Evolutionary conservation across 169 alveolate species (phyloP).

Genomic region (Perkinsus marinus): DNA sequence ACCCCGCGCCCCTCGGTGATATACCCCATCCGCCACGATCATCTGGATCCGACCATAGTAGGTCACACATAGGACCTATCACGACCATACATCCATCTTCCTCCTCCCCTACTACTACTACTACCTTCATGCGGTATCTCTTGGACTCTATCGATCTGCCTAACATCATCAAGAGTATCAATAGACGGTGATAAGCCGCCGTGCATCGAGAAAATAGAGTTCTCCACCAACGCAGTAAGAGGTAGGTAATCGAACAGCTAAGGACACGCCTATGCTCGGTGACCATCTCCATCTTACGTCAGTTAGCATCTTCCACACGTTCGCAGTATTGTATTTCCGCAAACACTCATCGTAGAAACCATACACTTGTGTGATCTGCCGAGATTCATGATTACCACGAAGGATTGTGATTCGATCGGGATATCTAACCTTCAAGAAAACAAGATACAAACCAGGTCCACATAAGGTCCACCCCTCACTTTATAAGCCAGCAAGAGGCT

Average conservation of each 20-base stretch:
- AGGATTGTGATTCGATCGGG: neutral
- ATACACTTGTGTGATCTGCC: constrained; percentile 89
- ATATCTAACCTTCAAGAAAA: constrained; percentile 55
- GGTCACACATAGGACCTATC: constrained; percentile 84
- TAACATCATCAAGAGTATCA: constrained; percentile 78
- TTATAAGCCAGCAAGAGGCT: constrained; percentile 77
- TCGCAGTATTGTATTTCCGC: constrained; percentile 92
- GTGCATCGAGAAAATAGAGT: constrained; percentile 88
- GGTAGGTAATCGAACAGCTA: constrained; percentile 81
- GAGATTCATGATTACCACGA: constrained; percentile 87
- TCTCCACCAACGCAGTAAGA: constrained; percentile 90
- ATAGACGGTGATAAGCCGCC: constrained; percentile 96
- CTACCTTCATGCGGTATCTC: constrained; percentile 97
- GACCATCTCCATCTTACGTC: constrained; percentile 33
- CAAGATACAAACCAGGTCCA: constrained; percentile 88
- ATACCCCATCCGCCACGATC: constrained; percentile 87
- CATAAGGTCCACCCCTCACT: constrained; percentile 85
- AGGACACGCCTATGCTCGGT: neutral
- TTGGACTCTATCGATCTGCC: constrained; percentile 66
- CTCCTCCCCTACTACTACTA: no score
- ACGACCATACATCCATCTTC: no score
- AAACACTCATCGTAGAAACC: constrained; percentile 99
- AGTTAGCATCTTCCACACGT: constrained; percentile 93
- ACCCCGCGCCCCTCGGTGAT: constrained; percentile 97
- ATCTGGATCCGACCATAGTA: constrained; percentile 98